phyloP scores from a whole-genome alignment of 495 filamentous ascomycete genomes.

The Sphaerosporella brunnea region DNA sequence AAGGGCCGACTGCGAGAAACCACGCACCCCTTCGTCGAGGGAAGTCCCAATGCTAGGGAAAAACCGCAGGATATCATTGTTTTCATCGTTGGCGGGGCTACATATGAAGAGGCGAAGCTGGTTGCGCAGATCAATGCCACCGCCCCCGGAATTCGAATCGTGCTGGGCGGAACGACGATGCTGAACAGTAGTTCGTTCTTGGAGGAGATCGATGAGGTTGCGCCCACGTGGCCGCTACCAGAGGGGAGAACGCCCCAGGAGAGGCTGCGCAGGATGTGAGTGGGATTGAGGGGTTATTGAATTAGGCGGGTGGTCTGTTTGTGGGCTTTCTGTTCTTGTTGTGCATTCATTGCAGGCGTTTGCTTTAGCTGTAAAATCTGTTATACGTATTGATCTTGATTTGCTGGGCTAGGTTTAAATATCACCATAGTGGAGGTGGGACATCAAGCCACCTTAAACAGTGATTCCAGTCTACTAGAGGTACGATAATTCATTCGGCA shows the following conservation, averaged over 20 bases:
- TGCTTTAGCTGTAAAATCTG: too few relatives aligned
- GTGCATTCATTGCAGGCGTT: too few relatives aligned
- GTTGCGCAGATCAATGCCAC: slow-evolving; percentile 82
- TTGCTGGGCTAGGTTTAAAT: too few relatives aligned
- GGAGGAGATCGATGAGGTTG: slow-evolving; percentile 68
- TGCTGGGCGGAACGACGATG: slow-evolving; percentile 67
- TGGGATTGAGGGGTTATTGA: too few relatives aligned
- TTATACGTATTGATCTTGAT: too few relatives aligned
- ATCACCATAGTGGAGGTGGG: too few relatives aligned
- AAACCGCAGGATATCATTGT: slow-evolving; percentile 94
- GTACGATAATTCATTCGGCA: too few relatives aligned
- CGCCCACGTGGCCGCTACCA: slow-evolving; percentile 62
- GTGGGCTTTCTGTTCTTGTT: too few relatives aligned
- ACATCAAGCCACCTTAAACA: too few relatives aligned
- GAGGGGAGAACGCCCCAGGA: slow-evolving; percentile 50
- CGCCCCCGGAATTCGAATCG: slow-evolving; percentile 70
- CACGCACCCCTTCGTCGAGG: slow-evolving; percentile 84
- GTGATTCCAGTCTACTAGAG: too few relatives aligned
- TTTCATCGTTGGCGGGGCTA: slow-evolving; percentile 82
- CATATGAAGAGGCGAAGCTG: slow-evolving; percentile 92
- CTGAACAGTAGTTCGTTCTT: slow-evolving; percentile 76
- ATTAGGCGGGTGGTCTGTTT: too few relatives aligned
- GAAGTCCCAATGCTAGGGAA: slow-evolving; percentile 62
- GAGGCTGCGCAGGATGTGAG: slow-evolving; percentile 33
- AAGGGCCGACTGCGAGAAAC: slow-evolving; percentile 71